Evolutionary conservation across 208 protist species (phyloP).

Genomic region (Vickermania spadyakhi): DNA sequence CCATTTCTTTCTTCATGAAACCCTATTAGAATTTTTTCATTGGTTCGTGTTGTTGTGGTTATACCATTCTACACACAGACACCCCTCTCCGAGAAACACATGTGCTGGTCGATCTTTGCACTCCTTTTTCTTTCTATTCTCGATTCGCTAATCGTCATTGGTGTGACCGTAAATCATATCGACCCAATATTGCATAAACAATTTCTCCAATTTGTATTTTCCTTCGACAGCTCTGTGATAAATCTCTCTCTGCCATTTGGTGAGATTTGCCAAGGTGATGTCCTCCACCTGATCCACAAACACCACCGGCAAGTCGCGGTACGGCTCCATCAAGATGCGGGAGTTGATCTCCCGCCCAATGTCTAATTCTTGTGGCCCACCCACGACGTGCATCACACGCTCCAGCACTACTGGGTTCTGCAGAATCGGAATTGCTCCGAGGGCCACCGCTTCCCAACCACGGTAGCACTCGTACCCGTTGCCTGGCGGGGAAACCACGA

Average conservation of each 20-base stretch:
- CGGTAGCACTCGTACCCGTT: neutral
- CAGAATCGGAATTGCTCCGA: neutral
- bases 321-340: neutral
- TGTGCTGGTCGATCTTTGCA: too few species aligned
- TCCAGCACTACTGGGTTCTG: neutral
- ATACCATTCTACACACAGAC: too few species aligned
- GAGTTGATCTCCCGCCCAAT: neutral
- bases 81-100: too few species aligned
- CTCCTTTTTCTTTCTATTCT: slow-evolving; percentile 1
- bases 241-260: neutral
- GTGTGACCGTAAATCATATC: slow-evolving; percentile 1
- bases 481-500: neutral
- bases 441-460: neutral
- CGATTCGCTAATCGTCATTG: slow-evolving; percentile 1
- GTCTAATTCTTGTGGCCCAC: neutral
- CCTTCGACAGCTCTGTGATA: neutral
- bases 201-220: neutral
- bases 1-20: too few species aligned
- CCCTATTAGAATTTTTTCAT: too few species aligned
- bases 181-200: neutral
- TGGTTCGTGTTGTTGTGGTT: too few species aligned
- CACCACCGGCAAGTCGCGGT: neutral
- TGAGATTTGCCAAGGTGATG: neutral
- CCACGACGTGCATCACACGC: neutral
- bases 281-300: neutral